Evolutionary conservation across 352 stramenopile species (phyloP), one percentile per base, ranked within the genome.

Genomic region (Thalassiosira mediterranea): DNA sequence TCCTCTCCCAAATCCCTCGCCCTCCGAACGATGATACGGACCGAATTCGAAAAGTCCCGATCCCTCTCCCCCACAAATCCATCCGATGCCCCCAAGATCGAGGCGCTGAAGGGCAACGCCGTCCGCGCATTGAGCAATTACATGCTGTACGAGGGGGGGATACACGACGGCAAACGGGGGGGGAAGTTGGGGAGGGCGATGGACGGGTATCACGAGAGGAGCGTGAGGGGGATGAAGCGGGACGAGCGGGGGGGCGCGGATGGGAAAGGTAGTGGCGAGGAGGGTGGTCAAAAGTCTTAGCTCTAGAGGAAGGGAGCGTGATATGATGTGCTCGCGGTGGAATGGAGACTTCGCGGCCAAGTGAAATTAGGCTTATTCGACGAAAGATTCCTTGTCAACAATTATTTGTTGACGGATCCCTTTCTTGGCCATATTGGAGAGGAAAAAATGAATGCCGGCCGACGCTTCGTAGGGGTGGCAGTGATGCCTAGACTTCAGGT

Each of bases 91-190:
- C 31, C 68, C 21, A 65, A 83, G 51, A 88, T 93, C 70, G 79
- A 91, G 70, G 57, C 57, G 8, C 32, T 77, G 15, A 90, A 90
- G 52, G 72, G 72, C 2, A 80, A 86, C 72, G 87, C 87, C 7
- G 60, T 93, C 23, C 62, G 87, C 63, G 87, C 83, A n/a, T 57
- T 93, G 15, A 87, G 80, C 3, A 93, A 93, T 84, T 93, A 93
- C 52, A 87, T 93, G 83, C 42, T 92, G 32, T 86, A 82, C 70
- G 79, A 87, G 65, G 81, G 82, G 44, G 87, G 79, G 23, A 63
- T 85, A 63, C 83, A 87, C 46, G 87, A 92, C 81, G 58, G 48
- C 17, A 73, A 74, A 37, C 69, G 82, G 21, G 44, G 88, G 17
- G 61, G 76, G 40, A 84, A 87, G 44, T 59, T 92, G 13, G 61